Evolutionary conservation across 2,329 filamentous ascomycete genomes (phyloP), one percentile per base, ranked within the genome.

Genomic region (Colletotrichum noveboracense): DNA sequence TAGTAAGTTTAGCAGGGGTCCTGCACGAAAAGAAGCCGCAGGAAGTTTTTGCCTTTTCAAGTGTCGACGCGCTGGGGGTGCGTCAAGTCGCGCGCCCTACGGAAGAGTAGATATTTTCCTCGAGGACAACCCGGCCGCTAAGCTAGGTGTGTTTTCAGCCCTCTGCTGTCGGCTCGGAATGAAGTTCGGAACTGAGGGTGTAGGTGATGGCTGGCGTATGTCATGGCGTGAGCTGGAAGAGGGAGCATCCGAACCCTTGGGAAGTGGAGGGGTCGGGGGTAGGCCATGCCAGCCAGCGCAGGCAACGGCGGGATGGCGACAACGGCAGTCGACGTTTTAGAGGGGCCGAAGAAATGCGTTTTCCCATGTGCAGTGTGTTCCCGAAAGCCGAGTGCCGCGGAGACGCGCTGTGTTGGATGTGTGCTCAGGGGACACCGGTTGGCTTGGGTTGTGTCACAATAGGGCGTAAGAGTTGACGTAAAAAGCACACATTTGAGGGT

Each of bases 31-130:
- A 7, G 43, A 55, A 58, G 26, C 24, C 14, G 12, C 48, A 72
- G 70, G 64, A 73, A 69, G 55, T 68, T 68, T 73, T 75, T 64
- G 26, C 55, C 70, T 30, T 32, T 67, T 75, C 18, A 14, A 62
- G 69, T 9, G 26, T 28, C 12, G 13, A 24, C 26, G 38, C 24
- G 62, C 62, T 32, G 48, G 28, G 28, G 28, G 32, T 32, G n/a
- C 18, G 38, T 67, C 43, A 67, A n/a, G 16, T 30, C 16, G 38
- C 21, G 43, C 43, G 48, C 28, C 38, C 13, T 68, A 34, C 24
- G 52, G n/a, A n/a, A 34, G 34, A 60, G 38, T 16, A 36, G 68
- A 28, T 7, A 65, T 56, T 65, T 64, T 66, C 30, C 36, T 64
- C 73, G 64, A 64, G 52, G 43, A 30, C 55, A 7, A 24, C 18